Evolutionary conservation across 2,329 filamentous ascomycete species (phyloP), one percentile per base, ranked within the genome.

Genomic region (Alternaria infectoria): DNA sequence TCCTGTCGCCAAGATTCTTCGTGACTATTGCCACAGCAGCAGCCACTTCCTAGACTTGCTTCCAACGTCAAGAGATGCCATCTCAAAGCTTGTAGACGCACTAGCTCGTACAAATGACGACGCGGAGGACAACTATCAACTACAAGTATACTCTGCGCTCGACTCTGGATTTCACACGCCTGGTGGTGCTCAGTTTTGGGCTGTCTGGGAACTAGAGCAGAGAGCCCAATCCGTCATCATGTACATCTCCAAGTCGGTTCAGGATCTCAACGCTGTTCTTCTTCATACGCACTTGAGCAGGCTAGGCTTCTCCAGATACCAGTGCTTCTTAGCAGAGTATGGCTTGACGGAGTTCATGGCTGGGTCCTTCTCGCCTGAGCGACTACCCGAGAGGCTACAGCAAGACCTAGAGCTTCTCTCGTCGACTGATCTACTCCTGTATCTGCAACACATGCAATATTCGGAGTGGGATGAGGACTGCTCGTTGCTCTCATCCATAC

Each of bases 111-210:
- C 68, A 4, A 73, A 66, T 13, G 73, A 77, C 47, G 75, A 78
- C 40, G 62, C 57, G 2, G 72, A 77, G 30, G 74, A 77, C 51
- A 62, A 61, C 6, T 72, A 77, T 26, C 71, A 76, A 44, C 51
- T 79, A 3, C 73, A 76, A 43, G 74, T 78, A 13, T 79, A 72
- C 45, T 62, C 64, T 55, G 76, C 76, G 17, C 74, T 80, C n/a
- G 77, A 79, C 57, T 80, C 78, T n/a, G 78, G 78, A 0, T 79
- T 79, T 25, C 77, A 77, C 44, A 77, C 74, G 11, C 75, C 77
- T 6, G 63, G 62, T 15, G 74, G 73, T 9, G 68, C 66, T 15
- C 77, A 79, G 50, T 79, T 79, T 49, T 80, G 78, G 78, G 67
- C 75, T 15, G 71, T 80, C 12, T 79, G 72, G 69, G 77, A 80